phyloP scores from a whole-genome alignment of 768 basidiomycete species.

The Trametes villosa region DNA sequence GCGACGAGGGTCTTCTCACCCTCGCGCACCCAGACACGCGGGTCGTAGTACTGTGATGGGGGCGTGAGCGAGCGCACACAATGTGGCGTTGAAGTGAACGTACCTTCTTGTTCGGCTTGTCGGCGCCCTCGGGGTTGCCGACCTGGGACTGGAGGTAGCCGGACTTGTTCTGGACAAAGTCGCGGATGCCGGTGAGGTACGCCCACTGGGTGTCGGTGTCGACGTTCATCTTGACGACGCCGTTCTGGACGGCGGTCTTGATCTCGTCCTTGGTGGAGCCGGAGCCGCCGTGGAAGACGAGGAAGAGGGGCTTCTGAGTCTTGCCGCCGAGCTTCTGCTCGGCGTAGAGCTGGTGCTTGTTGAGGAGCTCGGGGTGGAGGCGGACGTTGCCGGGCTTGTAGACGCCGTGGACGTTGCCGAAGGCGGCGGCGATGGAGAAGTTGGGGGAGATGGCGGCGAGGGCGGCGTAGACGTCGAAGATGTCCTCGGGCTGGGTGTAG shows the following conservation, averaged over 20 bases:
- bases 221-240: conserved; percentile 99
- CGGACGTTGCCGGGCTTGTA: conserved; percentile 99
- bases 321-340: conserved; percentile 67
- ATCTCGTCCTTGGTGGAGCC: conserved; percentile 98
- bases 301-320: conserved; percentile 82
- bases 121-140: conserved; percentile 94
- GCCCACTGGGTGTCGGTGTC: conserved; percentile 82
- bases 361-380: conserved; percentile 88
- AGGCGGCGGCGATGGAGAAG: conserved; percentile 97
- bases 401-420: conserved; percentile 99
- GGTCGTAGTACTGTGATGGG: conserved; percentile 76
- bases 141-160: conserved; percentile 91
- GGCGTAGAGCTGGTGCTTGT: conserved; percentile 86
- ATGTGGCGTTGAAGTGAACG: no score
- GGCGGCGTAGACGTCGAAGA: conserved; percentile 90
- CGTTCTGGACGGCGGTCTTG: conserved; percentile 84
- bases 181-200: conserved; percentile 85
- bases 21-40: conserved; percentile 98
- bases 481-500: conserved; percentile 98
- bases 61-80: not conserved
- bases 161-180: conserved; percentile 85
- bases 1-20: conserved; percentile 90
- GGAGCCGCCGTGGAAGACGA: conserved; percentile 99
- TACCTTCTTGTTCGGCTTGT: conserved; percentile 99
- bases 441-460: conserved; percentile 83